These are phyloP conservation scores for Coniophora puteana DNA, from an alignment of 1,284 basidiomycete genomes.

Conservation along the genomic window DNA sequence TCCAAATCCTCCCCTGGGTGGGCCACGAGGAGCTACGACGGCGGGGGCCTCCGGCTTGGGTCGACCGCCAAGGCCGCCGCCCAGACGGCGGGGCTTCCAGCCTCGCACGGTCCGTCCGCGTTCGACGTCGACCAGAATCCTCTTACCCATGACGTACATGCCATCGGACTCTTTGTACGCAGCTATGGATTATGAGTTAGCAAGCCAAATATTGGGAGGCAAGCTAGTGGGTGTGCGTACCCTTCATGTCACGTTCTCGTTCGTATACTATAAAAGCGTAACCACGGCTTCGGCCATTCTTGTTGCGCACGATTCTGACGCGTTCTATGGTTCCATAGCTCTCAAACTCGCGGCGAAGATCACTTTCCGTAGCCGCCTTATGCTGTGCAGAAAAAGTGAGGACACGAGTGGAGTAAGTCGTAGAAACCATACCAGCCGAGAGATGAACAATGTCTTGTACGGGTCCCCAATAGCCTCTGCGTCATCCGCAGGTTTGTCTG, in stretches of 20 bases:
- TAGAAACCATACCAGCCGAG: slow-evolving; percentile 66
- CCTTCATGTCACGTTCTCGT: slow-evolving; percentile 98
- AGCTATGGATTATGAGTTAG: slow-evolving; percentile 45
- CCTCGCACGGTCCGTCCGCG: slow-evolving; percentile 96
- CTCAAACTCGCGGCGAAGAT: slow-evolving; percentile 93
- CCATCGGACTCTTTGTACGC: slow-evolving; percentile 99
- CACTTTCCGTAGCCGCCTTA: slow-evolving; percentile 86
- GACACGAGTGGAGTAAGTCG: background rate
- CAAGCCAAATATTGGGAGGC: slow-evolving; percentile 10
- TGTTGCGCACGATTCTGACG: slow-evolving; percentile 88
- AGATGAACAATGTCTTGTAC: slow-evolving; percentile 98
- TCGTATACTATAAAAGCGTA: slow-evolving; percentile 99
- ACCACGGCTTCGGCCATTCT: slow-evolving; percentile 82
- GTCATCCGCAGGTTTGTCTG: slow-evolving; percentile 91
- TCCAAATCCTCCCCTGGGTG: slow-evolving; percentile 38
- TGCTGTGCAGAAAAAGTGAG: slow-evolving; percentile 46
- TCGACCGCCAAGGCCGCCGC: slow-evolving; percentile 92
- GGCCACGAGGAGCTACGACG: slow-evolving; percentile 25
- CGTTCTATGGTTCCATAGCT: slow-evolving; percentile 92
- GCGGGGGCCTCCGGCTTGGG: slow-evolving; percentile 74
- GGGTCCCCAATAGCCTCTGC: slow-evolving; percentile 95
- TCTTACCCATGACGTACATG: slow-evolving; percentile 91
- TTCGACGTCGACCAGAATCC: slow-evolving; percentile 97
- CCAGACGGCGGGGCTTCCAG: slow-evolving; percentile 95
- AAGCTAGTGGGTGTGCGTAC: slow-evolving; percentile 45